Evolutionary conservation across 2,329 filamentous ascomycete genomes (phyloP), one percentile per base, ranked within the genome.

Genomic region (Colletotrichum costaricense): DNA sequence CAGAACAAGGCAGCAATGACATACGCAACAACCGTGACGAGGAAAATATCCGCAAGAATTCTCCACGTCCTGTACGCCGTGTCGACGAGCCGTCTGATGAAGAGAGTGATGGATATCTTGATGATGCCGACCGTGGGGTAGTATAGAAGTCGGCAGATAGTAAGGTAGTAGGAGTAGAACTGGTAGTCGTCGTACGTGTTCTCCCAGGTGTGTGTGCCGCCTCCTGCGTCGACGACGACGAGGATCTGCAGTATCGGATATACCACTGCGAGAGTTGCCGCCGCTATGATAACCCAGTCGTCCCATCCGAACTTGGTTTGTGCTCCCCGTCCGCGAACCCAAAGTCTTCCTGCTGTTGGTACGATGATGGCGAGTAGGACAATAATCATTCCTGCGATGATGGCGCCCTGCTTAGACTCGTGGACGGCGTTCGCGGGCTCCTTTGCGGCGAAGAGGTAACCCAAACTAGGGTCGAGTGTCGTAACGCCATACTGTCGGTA

Each of bases 1-100:
- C 76, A 78, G 63, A 79, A 78, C 2, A 80, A 56, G 1, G 79
- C 76, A 12, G 74, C 62, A 5, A 81, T 22, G 2, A 80, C 75
- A 55, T 77, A 81, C 16, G 66, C 57, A 22, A 77, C 63, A 8
- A 81, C 72, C 2, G 79, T 69, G 30, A 63, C 74, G 16, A 81
- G 77, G 64, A 82, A 81, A n/a, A 76, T 26, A 59, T 79, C 77
- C 49, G 79, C 77, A n/a, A 77, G 71, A 12, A 77, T 73, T 14
- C 73, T 76, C 81, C 81, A 82, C 4, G 66, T 73, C 11, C 52
- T 54, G 38, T 59, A 74, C 0, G 66, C 69, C 9, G 69, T 73
- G 19, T 74, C 69, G 38, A 72, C 69, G n/a, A 74, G 56, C 6
- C 73, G 60, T 28, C 73, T 69, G 16, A 74, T 72, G 49, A 74